Evolutionary conservation across 1,139 yeast genomes (phyloP).

Genomic region (Casaregolazyma suthepensis): DNA sequence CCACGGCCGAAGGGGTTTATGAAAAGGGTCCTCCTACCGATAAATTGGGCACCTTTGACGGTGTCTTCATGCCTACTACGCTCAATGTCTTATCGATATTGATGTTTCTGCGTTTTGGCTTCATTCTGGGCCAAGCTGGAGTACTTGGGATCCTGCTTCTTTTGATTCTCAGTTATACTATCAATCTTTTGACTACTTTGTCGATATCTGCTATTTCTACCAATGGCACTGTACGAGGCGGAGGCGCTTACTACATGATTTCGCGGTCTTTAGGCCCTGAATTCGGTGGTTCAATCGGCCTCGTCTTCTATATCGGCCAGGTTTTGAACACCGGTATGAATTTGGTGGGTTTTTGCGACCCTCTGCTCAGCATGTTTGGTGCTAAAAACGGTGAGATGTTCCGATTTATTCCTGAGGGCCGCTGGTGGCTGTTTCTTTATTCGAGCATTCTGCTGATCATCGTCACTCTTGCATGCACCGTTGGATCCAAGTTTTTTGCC

Average conservation of each 20-base stretch:
- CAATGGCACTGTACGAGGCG: slow-evolving; percentile 77
- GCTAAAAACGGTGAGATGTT: slow-evolving; percentile 49
- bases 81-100: slow-evolving; percentile 69
- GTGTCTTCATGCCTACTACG: slow-evolving; percentile 72
- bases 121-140: slow-evolving; percentile 75
- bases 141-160: slow-evolving; percentile 47
- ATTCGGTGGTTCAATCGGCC: slow-evolving; percentile 80
- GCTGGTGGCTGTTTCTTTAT: slow-evolving; percentile 51
- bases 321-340: slow-evolving; percentile 63
- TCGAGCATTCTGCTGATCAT: slow-evolving; percentile 59
- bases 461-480: slow-evolving; percentile 73
- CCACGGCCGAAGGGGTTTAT: slow-evolving; percentile 15
- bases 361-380: slow-evolving; percentile 62
- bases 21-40: slow-evolving; percentile 9
- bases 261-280: slow-evolving; percentile 75
- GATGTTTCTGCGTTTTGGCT: slow-evolving; percentile 75
- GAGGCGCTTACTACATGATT: slow-evolving; percentile 82
- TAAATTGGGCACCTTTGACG: slow-evolving; percentile 35
- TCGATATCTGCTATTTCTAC: slow-evolving; percentile 77
- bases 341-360: slow-evolving; percentile 76
- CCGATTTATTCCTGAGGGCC: slow-evolving; percentile 51
- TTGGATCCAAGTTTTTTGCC: slow-evolving; percentile 80
- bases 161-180: slow-evolving; percentile 52
- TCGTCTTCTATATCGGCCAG: slow-evolving; percentile 72
- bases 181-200: slow-evolving; percentile 61